These are phyloP conservation scores for Malus orientalis DNA, from an alignment of 306 rosid species.

Conservation along the genomic window DNA sequence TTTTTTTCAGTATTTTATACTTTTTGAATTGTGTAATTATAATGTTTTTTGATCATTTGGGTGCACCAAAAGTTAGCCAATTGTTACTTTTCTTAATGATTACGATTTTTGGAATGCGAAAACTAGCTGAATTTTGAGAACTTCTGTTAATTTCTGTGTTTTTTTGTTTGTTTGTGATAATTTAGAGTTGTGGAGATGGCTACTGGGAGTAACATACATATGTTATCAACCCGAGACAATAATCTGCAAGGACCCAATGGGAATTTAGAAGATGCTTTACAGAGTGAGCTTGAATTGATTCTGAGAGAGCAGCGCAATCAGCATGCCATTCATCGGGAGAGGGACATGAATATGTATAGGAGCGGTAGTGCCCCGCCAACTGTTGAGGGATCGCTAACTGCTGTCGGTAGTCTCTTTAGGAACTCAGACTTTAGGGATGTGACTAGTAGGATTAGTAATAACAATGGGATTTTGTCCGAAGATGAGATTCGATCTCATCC, in stretches of 20 bases:
- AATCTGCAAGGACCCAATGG: slow-evolving; percentile 33
- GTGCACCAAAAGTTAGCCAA: background rate
- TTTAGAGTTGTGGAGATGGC: slow-evolving; percentile 51
- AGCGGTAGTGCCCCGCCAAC: slow-evolving; percentile 99
- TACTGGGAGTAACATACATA: slow-evolving; percentile 45
- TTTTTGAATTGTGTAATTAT: slow-evolving; percentile 9
- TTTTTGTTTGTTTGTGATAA: slow-evolving; percentile 2
- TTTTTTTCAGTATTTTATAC: background rate
- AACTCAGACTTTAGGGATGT: slow-evolving; percentile 38
- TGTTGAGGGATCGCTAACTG: slow-evolving; percentile 79
- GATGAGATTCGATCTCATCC: slow-evolving; percentile 89
- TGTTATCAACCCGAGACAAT: slow-evolving; percentile 22
- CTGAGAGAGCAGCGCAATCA: slow-evolving; percentile 60
- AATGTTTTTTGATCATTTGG: background rate
- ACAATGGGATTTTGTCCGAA: slow-evolving; percentile 57
- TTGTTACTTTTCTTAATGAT: background rate
- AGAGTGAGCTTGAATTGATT: slow-evolving; percentile 71
- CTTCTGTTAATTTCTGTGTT: background rate
- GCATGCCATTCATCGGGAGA: slow-evolving; percentile 39
- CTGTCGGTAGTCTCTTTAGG: slow-evolving; percentile 59
- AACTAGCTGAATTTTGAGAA: background rate
- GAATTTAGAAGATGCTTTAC: slow-evolving; percentile 54
- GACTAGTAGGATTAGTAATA: slow-evolving; percentile 28
- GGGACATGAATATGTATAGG: slow-evolving; percentile 68
- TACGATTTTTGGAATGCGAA: background rate